These are phyloP conservation scores for Castanea crenata DNA, from an alignment of 306 rosid species.

Conservation along the genomic window DNA sequence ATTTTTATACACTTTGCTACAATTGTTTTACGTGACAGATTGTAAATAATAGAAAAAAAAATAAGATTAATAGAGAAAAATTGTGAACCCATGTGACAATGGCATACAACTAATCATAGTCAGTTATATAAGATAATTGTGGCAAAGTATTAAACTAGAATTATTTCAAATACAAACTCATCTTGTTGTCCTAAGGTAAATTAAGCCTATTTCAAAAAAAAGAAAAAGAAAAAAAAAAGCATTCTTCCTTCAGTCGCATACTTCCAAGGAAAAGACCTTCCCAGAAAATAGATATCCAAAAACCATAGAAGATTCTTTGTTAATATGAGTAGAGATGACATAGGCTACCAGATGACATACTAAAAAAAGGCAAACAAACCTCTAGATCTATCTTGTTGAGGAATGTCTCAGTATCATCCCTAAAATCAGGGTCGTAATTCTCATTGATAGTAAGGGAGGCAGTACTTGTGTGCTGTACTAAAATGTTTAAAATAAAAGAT, in stretches of 20 bases:
- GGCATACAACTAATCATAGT: too few relatives aligned
- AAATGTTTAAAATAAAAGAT: constrained; percentile 10
- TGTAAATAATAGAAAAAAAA: too few relatives aligned
- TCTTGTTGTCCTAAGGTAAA: too few relatives aligned
- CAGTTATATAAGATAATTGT: too few relatives aligned
- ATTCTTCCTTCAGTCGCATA: constrained; percentile 80
- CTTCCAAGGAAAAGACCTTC: constrained; percentile 83
- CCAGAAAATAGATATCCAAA: constrained; percentile 39
- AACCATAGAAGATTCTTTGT: not conserved
- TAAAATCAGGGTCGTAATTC: constrained; percentile 89
- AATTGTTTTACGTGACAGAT: too few relatives aligned
- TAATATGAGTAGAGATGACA: not conserved
- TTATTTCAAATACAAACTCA: too few relatives aligned
- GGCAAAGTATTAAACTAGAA: too few relatives aligned
- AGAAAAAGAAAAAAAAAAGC: not conserved
- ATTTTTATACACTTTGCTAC: too few relatives aligned
- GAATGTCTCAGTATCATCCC: constrained; percentile 80
- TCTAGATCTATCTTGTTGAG: constrained; percentile 77
- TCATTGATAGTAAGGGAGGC: constrained; percentile 86
- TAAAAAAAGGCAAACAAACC: constrained; percentile 35
- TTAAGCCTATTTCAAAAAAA: not conserved
- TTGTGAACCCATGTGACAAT: too few relatives aligned
- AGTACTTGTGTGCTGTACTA: constrained; percentile 97
- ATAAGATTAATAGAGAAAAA: too few relatives aligned
- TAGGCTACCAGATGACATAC: not conserved